These are phyloP conservation scores for Nicotiana paniculata DNA, from an alignment of 257 asterid species.

Conservation along the genomic window DNA sequence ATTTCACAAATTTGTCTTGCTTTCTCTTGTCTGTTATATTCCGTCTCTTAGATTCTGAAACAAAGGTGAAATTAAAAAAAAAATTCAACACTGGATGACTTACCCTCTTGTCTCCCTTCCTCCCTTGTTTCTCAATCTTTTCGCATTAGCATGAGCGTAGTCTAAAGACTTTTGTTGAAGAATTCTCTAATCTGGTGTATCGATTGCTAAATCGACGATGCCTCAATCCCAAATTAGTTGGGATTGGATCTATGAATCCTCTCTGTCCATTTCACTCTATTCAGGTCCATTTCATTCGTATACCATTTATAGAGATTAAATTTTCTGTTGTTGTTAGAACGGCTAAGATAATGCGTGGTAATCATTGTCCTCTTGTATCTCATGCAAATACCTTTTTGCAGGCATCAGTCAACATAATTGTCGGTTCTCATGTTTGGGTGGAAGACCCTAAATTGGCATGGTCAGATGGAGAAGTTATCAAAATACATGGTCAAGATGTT, in stretches of 20 bases:
- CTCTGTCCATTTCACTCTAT: neutral
- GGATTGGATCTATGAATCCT: neutral
- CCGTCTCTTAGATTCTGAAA: neutral
- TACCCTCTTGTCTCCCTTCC: neutral
- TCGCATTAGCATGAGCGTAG: neutral
- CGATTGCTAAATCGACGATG: neutral
- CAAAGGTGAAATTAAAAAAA: neutral
- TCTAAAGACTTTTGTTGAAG: neutral
- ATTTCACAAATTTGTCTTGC: neutral
- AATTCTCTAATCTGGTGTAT: neutral
- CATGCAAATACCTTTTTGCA: conserved; percentile 34
- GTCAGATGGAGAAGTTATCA: conserved; percentile 85
- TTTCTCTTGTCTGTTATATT: neutral
- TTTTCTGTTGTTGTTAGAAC: conserved; percentile 2
- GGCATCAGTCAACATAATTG: conserved; percentile 85
- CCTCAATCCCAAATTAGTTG: neutral
- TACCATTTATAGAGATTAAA: neutral
- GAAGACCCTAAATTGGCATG: conserved; percentile 95
- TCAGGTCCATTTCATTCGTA: neutral
- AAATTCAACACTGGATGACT: neutral
- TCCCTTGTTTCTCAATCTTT: neutral
- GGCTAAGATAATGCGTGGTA: neutral
- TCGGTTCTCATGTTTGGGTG: conserved; percentile 95
- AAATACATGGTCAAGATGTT: conserved; percentile 77
- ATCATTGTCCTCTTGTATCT: conserved; percentile 14